phyloP scores from a whole-genome alignment of 805 yeast genomes.

The Limtongia smithiae region DNA sequence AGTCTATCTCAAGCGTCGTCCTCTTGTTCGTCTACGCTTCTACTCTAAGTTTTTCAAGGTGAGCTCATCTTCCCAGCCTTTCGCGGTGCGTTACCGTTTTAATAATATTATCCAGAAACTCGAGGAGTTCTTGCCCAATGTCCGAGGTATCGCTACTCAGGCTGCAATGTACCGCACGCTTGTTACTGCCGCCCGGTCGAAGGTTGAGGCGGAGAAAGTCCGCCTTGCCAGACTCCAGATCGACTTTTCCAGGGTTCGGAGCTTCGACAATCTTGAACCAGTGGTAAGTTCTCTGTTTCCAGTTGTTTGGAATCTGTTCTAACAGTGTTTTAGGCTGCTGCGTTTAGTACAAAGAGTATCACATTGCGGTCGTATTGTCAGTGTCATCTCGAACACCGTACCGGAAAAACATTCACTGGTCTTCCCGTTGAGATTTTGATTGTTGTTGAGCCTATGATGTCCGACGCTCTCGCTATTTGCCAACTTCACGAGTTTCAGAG shows the following conservation, averaged over 20 bases:
- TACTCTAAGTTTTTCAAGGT: constrained; percentile 31
- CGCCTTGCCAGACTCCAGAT: constrained; percentile 21
- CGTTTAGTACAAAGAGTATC: constrained; percentile 15
- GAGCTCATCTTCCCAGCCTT: background rate
- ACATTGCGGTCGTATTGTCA: constrained; percentile 26
- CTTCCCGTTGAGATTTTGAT: constrained; percentile 27
- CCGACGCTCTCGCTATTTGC: constrained; percentile 26
- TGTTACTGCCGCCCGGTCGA: constrained; percentile 26
- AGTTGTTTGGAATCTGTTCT: background rate
- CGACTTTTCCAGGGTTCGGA: constrained; percentile 24
- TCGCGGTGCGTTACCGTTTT: background rate
- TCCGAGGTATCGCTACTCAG: constrained; percentile 14
- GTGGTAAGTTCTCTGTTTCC: constrained; percentile 17
- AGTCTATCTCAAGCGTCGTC: constrained; percentile 29
- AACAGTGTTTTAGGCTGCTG: constrained; percentile 10
- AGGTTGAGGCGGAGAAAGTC: constrained; percentile 25
- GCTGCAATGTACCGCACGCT: constrained; percentile 24
- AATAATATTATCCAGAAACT: constrained; percentile 19
- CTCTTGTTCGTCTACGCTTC: constrained; percentile 31
- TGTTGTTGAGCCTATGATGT: constrained; percentile 17
- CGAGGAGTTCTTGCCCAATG: constrained; percentile 27
- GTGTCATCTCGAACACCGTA: constrained; percentile 22
- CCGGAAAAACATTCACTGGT: constrained; percentile 24
- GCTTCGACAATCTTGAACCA: constrained; percentile 25
- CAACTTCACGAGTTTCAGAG: constrained; percentile 26